These are phyloP conservation scores for Crithidia fasciculata DNA, from an alignment of 208 protist genomes.

Conservation along the genomic window DNA sequence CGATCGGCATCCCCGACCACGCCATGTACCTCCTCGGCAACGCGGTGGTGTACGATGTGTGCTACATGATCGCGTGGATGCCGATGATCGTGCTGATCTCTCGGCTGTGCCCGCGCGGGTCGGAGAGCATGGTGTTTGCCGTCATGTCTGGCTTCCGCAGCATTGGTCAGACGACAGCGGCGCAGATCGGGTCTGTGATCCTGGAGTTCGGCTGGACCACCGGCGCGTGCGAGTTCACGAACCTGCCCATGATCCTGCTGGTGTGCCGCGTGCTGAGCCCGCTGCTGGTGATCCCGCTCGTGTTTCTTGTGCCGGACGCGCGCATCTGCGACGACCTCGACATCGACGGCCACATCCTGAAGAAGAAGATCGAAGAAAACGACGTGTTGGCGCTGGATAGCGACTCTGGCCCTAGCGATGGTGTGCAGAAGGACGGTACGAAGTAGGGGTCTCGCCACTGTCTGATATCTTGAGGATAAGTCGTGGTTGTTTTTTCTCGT, in stretches of 20 bases:
- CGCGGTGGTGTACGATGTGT: slow-evolving; percentile 57
- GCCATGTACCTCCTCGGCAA: slow-evolving; percentile 67
- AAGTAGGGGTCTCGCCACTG: no score
- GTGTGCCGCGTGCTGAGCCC: slow-evolving; percentile 56
- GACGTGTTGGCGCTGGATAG: neutral
- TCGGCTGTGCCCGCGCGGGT: slow-evolving; percentile 72
- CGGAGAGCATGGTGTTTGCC: slow-evolving; percentile 76
- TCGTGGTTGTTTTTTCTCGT: no score
- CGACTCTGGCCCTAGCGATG: neutral
- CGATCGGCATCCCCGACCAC: slow-evolving; percentile 48
- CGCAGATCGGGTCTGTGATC: slow-evolving; percentile 41
- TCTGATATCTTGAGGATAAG: no score
- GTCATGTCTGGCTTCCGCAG: slow-evolving; percentile 79
- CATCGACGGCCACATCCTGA: slow-evolving; percentile 45
- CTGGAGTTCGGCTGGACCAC: slow-evolving; percentile 57
- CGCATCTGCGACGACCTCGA: slow-evolving; percentile 66
- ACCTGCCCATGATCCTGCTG: slow-evolving; percentile 59
- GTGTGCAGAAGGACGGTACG: neutral
- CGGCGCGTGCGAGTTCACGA: slow-evolving; percentile 60
- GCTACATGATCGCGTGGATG: slow-evolving; percentile 72
- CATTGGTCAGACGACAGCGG: slow-evolving; percentile 50
- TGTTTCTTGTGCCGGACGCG: slow-evolving; percentile 64
- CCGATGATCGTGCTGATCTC: slow-evolving; percentile 74
- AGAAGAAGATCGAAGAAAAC: slow-evolving; percentile 6
- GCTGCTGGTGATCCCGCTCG: slow-evolving; percentile 52